phyloP scores from a whole-genome alignment of 129 eudicot genomes.

The Kitagawia praeruptora region DNA sequence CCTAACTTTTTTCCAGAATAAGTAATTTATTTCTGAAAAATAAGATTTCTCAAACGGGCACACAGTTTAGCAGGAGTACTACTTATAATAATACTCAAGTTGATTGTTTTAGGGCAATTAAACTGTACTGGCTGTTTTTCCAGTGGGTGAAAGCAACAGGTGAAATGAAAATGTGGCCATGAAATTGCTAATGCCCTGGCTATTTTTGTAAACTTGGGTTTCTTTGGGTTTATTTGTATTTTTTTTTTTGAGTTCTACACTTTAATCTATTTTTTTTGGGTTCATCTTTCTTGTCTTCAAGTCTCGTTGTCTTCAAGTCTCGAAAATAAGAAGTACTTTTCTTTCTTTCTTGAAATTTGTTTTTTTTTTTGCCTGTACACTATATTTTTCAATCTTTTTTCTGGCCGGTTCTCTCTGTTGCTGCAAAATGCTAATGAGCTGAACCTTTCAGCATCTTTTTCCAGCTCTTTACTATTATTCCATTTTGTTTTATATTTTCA shows the following conservation, averaged over 20 bases:
- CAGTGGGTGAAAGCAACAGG: too few species aligned
- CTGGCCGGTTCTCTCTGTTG: not conserved
- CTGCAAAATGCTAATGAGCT: not conserved
- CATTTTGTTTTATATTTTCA: not conserved
- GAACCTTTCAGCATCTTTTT: not conserved
- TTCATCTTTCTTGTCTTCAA: not conserved
- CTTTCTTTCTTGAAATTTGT: not conserved
- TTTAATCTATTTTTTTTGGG: conserved; percentile 10
- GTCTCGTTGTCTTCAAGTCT: not conserved
- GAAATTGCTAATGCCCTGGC: too few species aligned
- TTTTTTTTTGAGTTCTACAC: conserved; percentile 14
- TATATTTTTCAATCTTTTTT: not conserved
- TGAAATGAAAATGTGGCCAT: too few species aligned
- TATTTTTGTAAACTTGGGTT: conserved; percentile 22
- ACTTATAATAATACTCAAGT: not conserved
- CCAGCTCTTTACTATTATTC: not conserved
- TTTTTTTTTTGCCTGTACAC: not conserved
- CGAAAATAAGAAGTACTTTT: not conserved
- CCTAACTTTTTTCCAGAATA: too few species aligned
- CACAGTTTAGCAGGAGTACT: too few species aligned
- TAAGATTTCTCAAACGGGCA: too few species aligned
- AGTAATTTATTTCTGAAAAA: too few species aligned
- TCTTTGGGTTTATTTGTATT: conserved; percentile 13
- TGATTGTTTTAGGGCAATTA: not conserved
- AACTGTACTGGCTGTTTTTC: not conserved